A percentile compares a stretch with the other conserved stretches of the same genome.
phyloP scores from a whole-genome alignment of 768 basidiomycete genomes.

The Boletus reticulatus region DNA sequence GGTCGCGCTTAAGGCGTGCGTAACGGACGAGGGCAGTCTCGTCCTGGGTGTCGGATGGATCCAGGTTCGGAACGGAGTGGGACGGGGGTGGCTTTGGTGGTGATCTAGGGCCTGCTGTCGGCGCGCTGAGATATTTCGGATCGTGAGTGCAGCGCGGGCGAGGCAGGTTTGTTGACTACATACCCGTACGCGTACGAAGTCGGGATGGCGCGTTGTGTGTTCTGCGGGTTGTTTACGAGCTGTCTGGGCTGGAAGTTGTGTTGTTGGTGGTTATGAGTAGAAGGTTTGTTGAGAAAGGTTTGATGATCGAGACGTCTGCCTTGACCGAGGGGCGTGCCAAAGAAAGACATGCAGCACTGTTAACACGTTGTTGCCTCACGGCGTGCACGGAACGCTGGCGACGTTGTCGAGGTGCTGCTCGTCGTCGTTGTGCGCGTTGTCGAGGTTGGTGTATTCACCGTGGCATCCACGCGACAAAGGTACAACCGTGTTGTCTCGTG shows the following conservation, averaged over 20 bases:
- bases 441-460: not conserved
- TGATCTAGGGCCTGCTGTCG: constrained; percentile 54
- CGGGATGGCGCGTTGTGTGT: constrained; percentile 43
- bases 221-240: constrained; percentile 23
- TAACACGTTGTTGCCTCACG: constrained; percentile 20
- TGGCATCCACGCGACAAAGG: not conserved
- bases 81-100: constrained; percentile 48
- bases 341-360: constrained; percentile 71
- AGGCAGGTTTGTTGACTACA: constrained; percentile 18
- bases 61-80: constrained; percentile 31
- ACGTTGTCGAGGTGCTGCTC: constrained; percentile 1
- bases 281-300: constrained; percentile 66
- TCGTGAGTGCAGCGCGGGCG: constrained; percentile 17
- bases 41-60: constrained; percentile 44
- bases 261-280: constrained; percentile 32
- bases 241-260: constrained; percentile 26
- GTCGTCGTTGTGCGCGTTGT: constrained; percentile 14
- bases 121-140: constrained; percentile 43
- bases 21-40: constrained; percentile 47
- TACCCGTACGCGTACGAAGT: constrained; percentile 74
- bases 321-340: constrained; percentile 79
- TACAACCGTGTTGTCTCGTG: constrained; percentile 25
- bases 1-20: constrained; percentile 46
- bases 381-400: not conserved
- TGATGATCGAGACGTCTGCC: constrained; percentile 83